A percentile compares a stretch with the other conserved stretches of the same genome.
Evolutionary conservation across 208 protist genomes (phyloP).

Genomic region (Trypanosoma avium): DNA sequence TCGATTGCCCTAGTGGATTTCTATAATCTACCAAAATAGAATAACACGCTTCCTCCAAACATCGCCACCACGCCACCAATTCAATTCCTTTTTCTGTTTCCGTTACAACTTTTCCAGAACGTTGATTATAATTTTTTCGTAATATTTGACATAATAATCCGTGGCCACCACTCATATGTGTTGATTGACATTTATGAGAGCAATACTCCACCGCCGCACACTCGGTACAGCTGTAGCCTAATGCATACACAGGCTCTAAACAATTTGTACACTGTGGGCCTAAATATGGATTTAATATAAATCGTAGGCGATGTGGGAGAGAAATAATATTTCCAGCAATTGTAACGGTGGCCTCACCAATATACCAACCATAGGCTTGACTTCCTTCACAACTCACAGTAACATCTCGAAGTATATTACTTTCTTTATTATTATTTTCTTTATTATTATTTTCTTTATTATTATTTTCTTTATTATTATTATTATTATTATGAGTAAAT

Average conservation of each 20-base stretch:
- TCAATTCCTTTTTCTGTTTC: slow-evolving; percentile 62
- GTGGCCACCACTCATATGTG: slow-evolving; percentile 66
- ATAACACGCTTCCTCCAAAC: slow-evolving; percentile 61
- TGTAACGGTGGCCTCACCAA: slow-evolving; percentile 50
- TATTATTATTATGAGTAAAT: no score
- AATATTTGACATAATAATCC: slow-evolving; percentile 73
- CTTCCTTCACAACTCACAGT: slow-evolving; percentile 73
- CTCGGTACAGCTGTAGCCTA: slow-evolving; percentile 73
- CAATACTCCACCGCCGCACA: slow-evolving; percentile 85
- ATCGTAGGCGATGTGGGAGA: slow-evolving; percentile 57
- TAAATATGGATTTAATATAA: slow-evolving; percentile 70
- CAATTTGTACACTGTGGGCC: slow-evolving; percentile 77
- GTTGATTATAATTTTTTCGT: slow-evolving; percentile 53
- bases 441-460: no score
- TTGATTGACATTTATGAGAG: slow-evolving; percentile 66
- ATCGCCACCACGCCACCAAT: slow-evolving; percentile 83
- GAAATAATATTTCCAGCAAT: slow-evolving; percentile 35
- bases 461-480: no score
- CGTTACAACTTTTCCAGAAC: slow-evolving; percentile 60
- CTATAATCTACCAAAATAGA: slow-evolving; percentile 71
- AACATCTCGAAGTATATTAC: slow-evolving; percentile 56
- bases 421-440: no score
- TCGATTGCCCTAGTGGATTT: slow-evolving; percentile 61
- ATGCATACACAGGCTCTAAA: slow-evolving; percentile 83
- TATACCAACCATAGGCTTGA: slow-evolving; percentile 79